Percentiles rank a stretch among this genome's conserved stretches.
Evolutionary conservation across 768 basidiomycete genomes (phyloP).

Genomic region (Sporobolomyces phaffii): DNA sequence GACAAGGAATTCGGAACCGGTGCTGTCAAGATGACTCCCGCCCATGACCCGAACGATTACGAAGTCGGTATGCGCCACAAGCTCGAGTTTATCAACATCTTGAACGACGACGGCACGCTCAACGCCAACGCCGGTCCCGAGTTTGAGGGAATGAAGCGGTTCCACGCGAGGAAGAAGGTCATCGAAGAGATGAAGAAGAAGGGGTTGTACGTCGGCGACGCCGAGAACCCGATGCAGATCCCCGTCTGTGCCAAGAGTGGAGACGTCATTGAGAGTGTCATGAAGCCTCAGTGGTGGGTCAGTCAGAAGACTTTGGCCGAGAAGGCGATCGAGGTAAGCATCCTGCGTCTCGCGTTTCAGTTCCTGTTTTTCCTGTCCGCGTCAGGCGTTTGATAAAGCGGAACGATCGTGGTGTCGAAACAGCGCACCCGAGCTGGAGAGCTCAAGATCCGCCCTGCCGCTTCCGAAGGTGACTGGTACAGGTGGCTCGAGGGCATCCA

Average conservation of each 20-base stretch:
- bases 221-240: conserved; percentile 96
- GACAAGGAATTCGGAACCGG: conserved; percentile 97
- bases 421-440: conserved; percentile 87
- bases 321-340: conserved; percentile 73
- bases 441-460: conserved; percentile 70
- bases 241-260: conserved; percentile 94
- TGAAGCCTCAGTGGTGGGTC: conserved; percentile 99
- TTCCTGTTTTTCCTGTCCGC: no score
- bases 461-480: conserved; percentile 89
- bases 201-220: conserved; percentile 80
- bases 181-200: conserved; percentile 74
- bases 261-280: conserved; percentile 85
- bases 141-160: conserved; percentile 86
- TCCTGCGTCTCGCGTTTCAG: no score
- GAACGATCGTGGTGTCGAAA: no score
- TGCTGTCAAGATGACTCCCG: conserved; percentile 97
- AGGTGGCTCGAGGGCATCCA: conserved; percentile 91
- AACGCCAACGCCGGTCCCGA: conserved; percentile 74
- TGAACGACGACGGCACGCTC: conserved; percentile 94
- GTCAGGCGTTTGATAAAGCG: no score
- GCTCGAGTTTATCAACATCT: conserved; percentile 83
- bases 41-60: conserved; percentile 95
- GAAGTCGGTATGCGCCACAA: conserved; percentile 82
- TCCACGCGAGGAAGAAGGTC: conserved; percentile 80
- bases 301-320: conserved; percentile 84